phyloP scores from a whole-genome alignment of 345 rosid species.

The Populus pruinosa region DNA sequence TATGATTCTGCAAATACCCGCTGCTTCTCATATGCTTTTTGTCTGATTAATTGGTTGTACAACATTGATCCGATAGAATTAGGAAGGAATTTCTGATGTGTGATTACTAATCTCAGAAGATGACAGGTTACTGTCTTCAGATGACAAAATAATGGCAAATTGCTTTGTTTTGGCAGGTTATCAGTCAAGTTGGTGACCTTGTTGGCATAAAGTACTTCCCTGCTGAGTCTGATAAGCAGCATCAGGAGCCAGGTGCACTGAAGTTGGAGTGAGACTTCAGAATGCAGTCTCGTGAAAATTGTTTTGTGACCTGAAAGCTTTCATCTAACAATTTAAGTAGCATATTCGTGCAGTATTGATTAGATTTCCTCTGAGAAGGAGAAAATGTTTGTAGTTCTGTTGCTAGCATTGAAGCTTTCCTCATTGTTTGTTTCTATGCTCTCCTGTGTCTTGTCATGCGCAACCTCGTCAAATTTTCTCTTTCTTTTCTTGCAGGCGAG shows the following conservation, averaged over 20 bases:
- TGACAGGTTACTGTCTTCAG: not conserved
- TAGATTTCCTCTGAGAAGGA: not conserved
- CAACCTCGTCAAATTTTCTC: not conserved
- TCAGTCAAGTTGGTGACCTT: constrained; percentile 71
- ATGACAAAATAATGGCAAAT: not conserved
- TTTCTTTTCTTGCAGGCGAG: not conserved
- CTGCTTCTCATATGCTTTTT: not conserved
- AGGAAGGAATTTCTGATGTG: not conserved
- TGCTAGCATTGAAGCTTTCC: not conserved
- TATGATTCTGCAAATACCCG: not conserved
- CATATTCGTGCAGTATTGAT: not conserved
- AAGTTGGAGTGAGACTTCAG: constrained; percentile 14
- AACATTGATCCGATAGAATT: not conserved
- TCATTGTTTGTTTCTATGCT: not conserved
- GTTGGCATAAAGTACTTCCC: constrained; percentile 87
- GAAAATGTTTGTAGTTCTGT: not conserved
- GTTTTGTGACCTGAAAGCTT: not conserved
- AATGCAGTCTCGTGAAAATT: not conserved
- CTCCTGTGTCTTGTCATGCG: not conserved
- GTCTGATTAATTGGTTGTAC: not conserved
- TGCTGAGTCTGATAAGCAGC: constrained; percentile 59
- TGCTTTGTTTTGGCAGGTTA: constrained; percentile 42
- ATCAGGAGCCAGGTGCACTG: constrained; percentile 12
- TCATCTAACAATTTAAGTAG: not conserved
- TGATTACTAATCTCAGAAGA: not conserved